Base-by-base conservation (phyloP, 345 rosid genomes). In the Pseudoturritis turrita region DNA sequence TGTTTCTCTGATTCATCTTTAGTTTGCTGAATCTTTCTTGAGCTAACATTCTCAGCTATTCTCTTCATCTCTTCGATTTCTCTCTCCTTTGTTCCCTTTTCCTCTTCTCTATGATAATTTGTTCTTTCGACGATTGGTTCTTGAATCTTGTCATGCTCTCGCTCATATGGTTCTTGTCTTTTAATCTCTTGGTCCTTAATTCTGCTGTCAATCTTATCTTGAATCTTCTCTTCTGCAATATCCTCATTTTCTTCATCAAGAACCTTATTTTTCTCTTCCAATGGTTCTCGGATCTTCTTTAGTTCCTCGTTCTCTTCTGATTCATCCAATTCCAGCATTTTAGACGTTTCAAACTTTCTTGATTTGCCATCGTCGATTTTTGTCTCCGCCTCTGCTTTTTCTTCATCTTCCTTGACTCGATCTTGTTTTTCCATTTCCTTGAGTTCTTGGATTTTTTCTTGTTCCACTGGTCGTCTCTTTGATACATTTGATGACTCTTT, bases 131-230 rank as follows among this genome's bases (percentile, higher is more conserved):
- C 26, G 18, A 17, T 0, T 8, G 54, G 54, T 29, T 52, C 25
- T 29, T 18, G 45, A 55, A 29, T 55, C 58, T 54, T 33, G 4
- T 54, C 77, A 22, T 8, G 19, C 11, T 11, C 39, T 64, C 10
- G 22, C 57, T 46, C 47, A 53, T 45, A 36, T 56, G 19, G 51
- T 56, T 73, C 65, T 73, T 65, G 50, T 41, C 26, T 25, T 19
- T 14, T 28, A 14, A 13, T 21, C 41, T 62, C 54, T 53, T 53
- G 46, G 5, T 62, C 47, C 23, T 73, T 18, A 9, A 1, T 46
- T 44, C 18, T 43, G 28, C 35, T 45, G 18, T 23, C 55, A 62
- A n/a, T 31, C n/a, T 31, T 36, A 7, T 12, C 57, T 49, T 18
- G 50, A 5, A 28, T 37, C 31, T 26, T 1, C 41, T 25, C 41